phyloP scores from a whole-genome alignment of 306 rosid genomes.

The Mucuna pruriens region DNA sequence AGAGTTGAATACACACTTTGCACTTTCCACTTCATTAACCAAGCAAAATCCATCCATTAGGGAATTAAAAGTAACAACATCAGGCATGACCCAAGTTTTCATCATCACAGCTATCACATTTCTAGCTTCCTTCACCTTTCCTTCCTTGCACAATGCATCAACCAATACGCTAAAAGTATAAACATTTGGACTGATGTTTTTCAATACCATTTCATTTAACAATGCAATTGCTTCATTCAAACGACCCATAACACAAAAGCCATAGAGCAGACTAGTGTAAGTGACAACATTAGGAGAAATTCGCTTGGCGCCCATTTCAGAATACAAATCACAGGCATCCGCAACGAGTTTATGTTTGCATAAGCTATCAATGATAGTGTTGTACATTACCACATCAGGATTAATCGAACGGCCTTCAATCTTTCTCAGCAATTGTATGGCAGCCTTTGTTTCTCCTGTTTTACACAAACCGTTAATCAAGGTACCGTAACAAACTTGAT shows the following conservation, averaged over 20 bases:
- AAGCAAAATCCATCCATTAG: neutral
- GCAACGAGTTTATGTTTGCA: neutral
- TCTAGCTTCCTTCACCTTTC: neutral
- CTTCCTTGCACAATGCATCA: neutral
- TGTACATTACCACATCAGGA: neutral
- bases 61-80: neutral
- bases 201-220: neutral
- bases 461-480: neutral
- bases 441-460: neutral
- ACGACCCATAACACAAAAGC: neutral
- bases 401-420: neutral
- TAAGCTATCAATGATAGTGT: neutral
- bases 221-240: neutral
- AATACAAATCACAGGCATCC: neutral
- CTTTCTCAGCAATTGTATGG: neutral
- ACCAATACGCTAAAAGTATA: neutral
- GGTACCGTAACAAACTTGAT: no score
- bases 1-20: neutral
- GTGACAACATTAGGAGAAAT: neutral
- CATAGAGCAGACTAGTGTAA: neutral
- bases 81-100: neutral
- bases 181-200: neutral
- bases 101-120: neutral
- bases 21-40: neutral
- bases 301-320: neutral